phyloP scores from a whole-genome alignment of 164 flowering plant species.

The Piper longum region DNA sequence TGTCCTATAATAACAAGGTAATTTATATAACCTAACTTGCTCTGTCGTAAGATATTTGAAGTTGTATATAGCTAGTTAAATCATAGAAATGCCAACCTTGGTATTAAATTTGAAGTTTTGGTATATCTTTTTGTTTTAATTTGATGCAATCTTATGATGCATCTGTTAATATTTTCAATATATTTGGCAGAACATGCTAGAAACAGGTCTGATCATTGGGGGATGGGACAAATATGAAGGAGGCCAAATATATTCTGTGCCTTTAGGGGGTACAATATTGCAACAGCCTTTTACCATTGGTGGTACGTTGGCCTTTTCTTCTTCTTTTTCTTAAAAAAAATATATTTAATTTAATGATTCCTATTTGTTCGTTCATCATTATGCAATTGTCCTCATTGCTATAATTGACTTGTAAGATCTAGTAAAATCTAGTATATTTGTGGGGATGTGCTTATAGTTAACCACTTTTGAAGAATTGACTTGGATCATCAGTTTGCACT shows the following conservation, averaged over 20 bases:
- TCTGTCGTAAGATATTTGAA: too few species aligned
- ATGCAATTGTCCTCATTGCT: not conserved
- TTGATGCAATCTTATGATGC: too few species aligned
- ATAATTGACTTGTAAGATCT: not conserved
- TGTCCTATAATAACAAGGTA: slow-evolving; percentile 86
- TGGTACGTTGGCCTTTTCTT: slow-evolving; percentile 29
- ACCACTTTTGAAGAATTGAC: not conserved
- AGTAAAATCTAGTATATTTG: not conserved
- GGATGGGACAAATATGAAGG: slow-evolving; percentile 99
- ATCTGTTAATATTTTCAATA: not conserved
- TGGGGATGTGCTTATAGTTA: not conserved
- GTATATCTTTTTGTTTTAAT: too few species aligned
- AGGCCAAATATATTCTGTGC: slow-evolving; percentile 66
- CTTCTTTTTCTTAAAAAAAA: not conserved
- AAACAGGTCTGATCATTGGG: slow-evolving; percentile 89
- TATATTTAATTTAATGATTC: not conserved
- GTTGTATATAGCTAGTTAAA: not conserved
- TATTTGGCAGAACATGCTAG: slow-evolving; percentile 53
- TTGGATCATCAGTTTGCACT: too few species aligned
- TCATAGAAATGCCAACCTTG: not conserved
- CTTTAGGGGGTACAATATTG: slow-evolving; percentile 81
- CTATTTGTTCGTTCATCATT: not conserved
- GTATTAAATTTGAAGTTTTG: not conserved
- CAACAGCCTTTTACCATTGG: slow-evolving; percentile 96
- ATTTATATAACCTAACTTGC: not conserved